phyloP scores from a whole-genome alignment of 805 yeast genomes.

The Candida hungchunana region DNA sequence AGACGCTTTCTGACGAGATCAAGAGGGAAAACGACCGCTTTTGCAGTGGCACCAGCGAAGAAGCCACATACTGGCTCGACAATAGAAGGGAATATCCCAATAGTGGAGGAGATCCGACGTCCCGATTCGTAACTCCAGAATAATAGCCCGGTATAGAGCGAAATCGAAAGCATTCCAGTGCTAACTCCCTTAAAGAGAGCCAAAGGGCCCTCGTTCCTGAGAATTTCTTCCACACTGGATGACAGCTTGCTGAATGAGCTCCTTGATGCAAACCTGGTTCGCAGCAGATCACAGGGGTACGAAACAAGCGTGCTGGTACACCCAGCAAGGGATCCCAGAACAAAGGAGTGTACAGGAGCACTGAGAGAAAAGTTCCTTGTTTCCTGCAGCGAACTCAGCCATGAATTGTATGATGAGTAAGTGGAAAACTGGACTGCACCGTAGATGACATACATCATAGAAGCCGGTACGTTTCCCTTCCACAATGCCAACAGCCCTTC shows the following conservation, averaged over 20 bases:
- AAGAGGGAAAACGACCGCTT: slow-evolving; percentile 74
- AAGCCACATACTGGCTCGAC: slow-evolving; percentile 62
- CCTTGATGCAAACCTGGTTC: slow-evolving; percentile 83
- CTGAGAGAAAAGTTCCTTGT: slow-evolving; percentile 13
- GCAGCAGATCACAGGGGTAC: slow-evolving; percentile 85
- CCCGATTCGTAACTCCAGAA: slow-evolving; percentile 61
- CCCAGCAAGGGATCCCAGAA: slow-evolving; percentile 80
- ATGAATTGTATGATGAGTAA: slow-evolving; percentile 50
- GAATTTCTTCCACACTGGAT: slow-evolving; percentile 30
- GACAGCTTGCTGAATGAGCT: slow-evolving; percentile 22
- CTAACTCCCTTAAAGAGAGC: slow-evolving; percentile 49
- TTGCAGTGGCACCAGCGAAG: slow-evolving; percentile 71
- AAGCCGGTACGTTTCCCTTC: slow-evolving; percentile 96
- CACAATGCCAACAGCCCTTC: slow-evolving; percentile 82
- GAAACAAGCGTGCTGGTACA: slow-evolving; percentile 64
- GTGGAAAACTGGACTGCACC: slow-evolving; percentile 83
- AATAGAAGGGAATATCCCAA: slow-evolving; percentile 14
- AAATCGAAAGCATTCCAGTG: slow-evolving; percentile 54
- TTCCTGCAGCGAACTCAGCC: slow-evolving; percentile 32
- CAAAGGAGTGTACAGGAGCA: slow-evolving; percentile 32
- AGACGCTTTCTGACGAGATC: slow-evolving; percentile 77
- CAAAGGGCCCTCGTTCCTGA: slow-evolving; percentile 35
- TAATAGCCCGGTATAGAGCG: slow-evolving; percentile 69
- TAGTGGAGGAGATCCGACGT: slow-evolving; percentile 13
- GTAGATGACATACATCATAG: slow-evolving; percentile 74